A percentile compares a stretch with the other conserved stretches of the same genome.
Evolutionary conservation across 225 moss, liverwort and hornwort species (phyloP).

Genomic region (Polytrichum formosum): DNA sequence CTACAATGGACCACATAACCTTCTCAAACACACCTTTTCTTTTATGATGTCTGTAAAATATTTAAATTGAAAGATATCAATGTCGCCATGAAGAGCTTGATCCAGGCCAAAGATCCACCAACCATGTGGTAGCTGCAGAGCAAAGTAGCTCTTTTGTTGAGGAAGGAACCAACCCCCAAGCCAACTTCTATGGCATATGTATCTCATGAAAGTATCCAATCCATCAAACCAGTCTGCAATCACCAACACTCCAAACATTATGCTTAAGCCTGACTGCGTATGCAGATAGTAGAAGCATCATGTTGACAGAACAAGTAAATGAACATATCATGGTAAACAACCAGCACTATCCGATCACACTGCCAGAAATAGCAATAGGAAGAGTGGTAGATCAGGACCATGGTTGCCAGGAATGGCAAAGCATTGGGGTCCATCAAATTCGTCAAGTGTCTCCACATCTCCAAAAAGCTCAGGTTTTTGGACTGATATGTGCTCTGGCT

Average conservation of each 20-base stretch:
- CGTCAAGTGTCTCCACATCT: slow-evolving; percentile 63
- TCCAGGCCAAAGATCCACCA: slow-evolving; percentile 99
- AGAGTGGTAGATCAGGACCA: slow-evolving; percentile 32
- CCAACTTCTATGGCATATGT: slow-evolving; percentile 99
- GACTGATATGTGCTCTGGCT: slow-evolving; percentile 92
- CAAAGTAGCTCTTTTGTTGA: slow-evolving; percentile 97
- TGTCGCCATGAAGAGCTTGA: slow-evolving; percentile 98
- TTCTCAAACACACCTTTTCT: slow-evolving; percentile 47
- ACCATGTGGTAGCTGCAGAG: slow-evolving; percentile 83
- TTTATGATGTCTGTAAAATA: slow-evolving; percentile 85
- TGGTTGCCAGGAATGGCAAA: slow-evolving; percentile 99
- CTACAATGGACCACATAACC: no score
- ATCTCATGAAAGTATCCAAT: slow-evolving; percentile 96
- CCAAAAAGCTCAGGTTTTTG: slow-evolving; percentile 93
- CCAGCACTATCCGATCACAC: no score
- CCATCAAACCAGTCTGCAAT: slow-evolving; percentile 98
- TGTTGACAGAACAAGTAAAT: no score
- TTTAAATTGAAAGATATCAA: slow-evolving; percentile 99
- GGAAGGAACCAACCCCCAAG: slow-evolving; percentile 98
- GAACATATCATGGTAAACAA: no score
- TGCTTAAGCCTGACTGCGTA: no score
- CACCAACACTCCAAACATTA: not conserved
- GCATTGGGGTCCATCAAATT: slow-evolving; percentile 91
- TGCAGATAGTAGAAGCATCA: no score
- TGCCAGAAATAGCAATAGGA: not conserved